Percentiles rank a stretch among this genome's conserved stretches.
phyloP scores from a whole-genome alignment of 345 rosid genomes.

The Fremontodendron californicum region DNA sequence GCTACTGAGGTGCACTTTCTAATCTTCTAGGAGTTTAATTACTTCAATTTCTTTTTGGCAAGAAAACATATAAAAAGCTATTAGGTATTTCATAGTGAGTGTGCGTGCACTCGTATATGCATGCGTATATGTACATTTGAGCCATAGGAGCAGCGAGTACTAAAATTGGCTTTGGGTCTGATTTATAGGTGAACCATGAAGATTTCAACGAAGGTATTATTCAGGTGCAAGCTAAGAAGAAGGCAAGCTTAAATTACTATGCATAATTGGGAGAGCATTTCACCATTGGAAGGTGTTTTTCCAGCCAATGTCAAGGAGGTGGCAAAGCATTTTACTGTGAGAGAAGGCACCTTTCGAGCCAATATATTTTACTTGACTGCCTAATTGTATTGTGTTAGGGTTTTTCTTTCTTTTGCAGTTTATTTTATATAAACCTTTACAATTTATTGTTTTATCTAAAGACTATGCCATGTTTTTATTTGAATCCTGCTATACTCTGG shows the following conservation, averaged over 20 bases:
- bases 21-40: neutral
- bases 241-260: constrained; percentile 92
- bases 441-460: neutral
- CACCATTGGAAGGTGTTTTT: neutral
- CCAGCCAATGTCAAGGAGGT: neutral
- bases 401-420: neutral
- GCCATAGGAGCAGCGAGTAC: neutral
- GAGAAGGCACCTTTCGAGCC: neutral
- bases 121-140: neutral
- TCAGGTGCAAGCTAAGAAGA: constrained; percentile 99
- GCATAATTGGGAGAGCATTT: constrained; percentile 35
- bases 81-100: neutral
- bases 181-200: constrained; percentile 85
- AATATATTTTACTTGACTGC: neutral
- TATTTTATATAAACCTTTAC: neutral
- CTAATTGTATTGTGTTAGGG: neutral
- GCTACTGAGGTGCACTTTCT: constrained; percentile 72
- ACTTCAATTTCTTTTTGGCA: neutral
- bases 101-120: neutral
- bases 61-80: neutral
- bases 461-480: neutral
- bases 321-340: neutral
- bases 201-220: constrained; percentile 99
- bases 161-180: constrained; percentile 7
- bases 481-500: neutral